Evolutionary conservation across 345 rosid genomes (phyloP), one percentile per base, ranked within the genome.

Genomic region (Gossypium longicalyx): DNA sequence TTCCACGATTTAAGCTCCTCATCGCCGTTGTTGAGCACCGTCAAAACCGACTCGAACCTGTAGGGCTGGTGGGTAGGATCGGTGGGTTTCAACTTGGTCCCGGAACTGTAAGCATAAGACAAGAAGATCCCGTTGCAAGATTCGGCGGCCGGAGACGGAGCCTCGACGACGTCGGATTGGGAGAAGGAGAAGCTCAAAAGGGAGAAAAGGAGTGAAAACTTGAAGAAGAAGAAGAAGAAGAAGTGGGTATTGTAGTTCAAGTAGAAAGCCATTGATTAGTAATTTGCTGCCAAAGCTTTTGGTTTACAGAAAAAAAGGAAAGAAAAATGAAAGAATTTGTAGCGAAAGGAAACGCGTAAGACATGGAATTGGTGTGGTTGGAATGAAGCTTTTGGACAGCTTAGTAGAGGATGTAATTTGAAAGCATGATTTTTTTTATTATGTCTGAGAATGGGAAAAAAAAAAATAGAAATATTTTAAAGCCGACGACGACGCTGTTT

Each of bases 21-120:
- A 59, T 81, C 80, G 2, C 87, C 99, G 79, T 89, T 87, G 80
- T 95, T 95, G 74, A 90, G 80, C 34, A 93, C 85, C 2, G 86
- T 87, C 41, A 95, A 85, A 22, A 84, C 89, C 1, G 98, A 95
- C 78, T 91, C 86, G 85, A 95, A 95, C 25, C 94, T 81, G 85
- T 93, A 95, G 4, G 98, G 86, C 79, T 95, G 99, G 86, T 82
- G 80, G 22, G 56, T 67, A 3, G 88, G 86, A 56, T 84, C 78
- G 44, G 83, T 80, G 19, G 99, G 99, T 25, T 82, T 81, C 9
- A 95, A 78, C 81, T 81, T 69, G 58, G 86, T 41, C 19, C 99
- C 99, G 4, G 45, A 43, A 2, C 52, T 56, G 81, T 87, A 87
- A 7, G 83, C 67, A 78, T 93, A 95, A 0, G 97, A 83, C 22